Conservation (phyloP, 495 filamentous ascomycete genomes). For the Trichoderma gamsii region DNA sequence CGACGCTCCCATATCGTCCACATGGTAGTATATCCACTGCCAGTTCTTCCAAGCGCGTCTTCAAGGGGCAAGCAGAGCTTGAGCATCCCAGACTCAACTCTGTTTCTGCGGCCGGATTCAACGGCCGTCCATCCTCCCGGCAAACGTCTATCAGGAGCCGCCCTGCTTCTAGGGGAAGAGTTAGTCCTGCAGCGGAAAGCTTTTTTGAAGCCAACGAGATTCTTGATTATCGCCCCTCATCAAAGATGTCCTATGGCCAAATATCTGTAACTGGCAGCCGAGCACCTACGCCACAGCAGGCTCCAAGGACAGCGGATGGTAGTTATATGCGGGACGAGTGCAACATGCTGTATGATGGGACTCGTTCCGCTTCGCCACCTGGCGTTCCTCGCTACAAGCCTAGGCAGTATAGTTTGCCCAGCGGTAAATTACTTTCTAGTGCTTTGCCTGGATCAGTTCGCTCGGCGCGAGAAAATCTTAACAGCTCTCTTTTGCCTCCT, state of each 20-base stretch:
- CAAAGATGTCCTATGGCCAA: background rate
- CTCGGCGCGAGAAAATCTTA: background rate
- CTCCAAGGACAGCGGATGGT: background rate
- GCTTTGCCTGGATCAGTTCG: background rate
- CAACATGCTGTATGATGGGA: background rate
- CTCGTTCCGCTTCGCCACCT: background rate
- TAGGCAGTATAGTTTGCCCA: background rate
- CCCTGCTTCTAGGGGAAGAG: background rate
- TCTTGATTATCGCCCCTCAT: background rate
- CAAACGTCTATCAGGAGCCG: background rate
- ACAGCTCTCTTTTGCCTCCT: background rate
- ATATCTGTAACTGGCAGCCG: background rate
- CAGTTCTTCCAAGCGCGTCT: background rate
- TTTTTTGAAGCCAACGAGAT: background rate
- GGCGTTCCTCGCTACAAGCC: conserved; percentile 10
- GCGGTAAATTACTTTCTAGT: background rate
- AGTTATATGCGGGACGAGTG: background rate
- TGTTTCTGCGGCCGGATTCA: background rate
- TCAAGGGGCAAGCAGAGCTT: background rate
- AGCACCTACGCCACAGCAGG: background rate
- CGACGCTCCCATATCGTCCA: background rate
- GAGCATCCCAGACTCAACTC: background rate
- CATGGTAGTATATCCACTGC: background rate
- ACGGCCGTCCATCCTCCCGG: background rate
- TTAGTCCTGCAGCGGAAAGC: background rate